Conservation (phyloP, 495 filamentous ascomycete genomes). For the Daldinia concentrica region DNA sequence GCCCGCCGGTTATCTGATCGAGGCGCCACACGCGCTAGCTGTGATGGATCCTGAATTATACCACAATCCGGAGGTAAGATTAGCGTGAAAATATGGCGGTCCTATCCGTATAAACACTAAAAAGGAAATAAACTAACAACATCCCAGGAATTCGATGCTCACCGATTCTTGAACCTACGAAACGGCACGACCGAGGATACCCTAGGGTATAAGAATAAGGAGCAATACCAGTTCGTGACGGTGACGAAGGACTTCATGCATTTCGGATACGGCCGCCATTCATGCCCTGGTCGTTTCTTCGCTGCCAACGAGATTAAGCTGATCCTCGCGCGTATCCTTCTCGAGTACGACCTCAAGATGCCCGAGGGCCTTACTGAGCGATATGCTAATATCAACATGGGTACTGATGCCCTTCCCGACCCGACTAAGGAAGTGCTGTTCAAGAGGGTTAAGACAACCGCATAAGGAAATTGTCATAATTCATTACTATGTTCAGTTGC, state of each 20-base stretch:
- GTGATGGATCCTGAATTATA: slow-evolving; percentile 33
- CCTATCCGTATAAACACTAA: neutral
- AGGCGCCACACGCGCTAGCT: slow-evolving; percentile 31
- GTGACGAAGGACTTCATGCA: slow-evolving; percentile 52
- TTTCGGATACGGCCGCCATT: slow-evolving; percentile 59
- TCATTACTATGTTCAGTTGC: neutral
- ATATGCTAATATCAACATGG: slow-evolving; percentile 37
- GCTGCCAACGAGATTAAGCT: slow-evolving; percentile 57
- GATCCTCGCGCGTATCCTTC: slow-evolving; percentile 48
- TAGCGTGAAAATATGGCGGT: neutral
- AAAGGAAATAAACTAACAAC: neutral
- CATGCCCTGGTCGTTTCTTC: slow-evolving; percentile 60
- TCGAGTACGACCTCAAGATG: slow-evolving; percentile 53
- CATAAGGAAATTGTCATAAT: neutral
- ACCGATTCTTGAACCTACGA: slow-evolving; percentile 58
- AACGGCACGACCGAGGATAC: slow-evolving; percentile 47
- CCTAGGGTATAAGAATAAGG: slow-evolving; percentile 41
- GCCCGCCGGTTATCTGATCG: slow-evolving; percentile 49
- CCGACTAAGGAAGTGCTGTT: slow-evolving; percentile 45
- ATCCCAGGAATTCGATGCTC: slow-evolving; percentile 57
- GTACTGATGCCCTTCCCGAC: slow-evolving; percentile 38
- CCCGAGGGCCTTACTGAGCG: slow-evolving; percentile 40
- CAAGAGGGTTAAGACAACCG: slow-evolving; percentile 24
- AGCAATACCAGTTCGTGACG: slow-evolving; percentile 55
- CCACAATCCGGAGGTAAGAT: slow-evolving; percentile 31